Conservation (phyloP, 2,329 filamentous ascomycete genomes). For the Hypocrella siamensis region DNA sequence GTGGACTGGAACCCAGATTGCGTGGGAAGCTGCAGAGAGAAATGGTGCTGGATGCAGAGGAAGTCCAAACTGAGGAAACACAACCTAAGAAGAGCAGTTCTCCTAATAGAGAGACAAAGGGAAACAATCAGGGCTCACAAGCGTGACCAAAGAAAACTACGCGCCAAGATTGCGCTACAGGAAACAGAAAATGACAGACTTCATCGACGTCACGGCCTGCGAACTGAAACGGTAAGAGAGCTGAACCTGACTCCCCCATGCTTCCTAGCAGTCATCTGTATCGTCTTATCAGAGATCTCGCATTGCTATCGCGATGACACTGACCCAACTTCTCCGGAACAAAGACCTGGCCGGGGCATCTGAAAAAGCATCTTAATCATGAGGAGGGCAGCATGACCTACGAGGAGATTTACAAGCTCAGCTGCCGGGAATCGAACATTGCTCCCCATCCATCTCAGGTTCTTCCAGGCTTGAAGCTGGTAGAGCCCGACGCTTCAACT, state of each 20-base stretch:
- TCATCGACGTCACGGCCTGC: too few species aligned
- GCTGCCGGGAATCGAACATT: constrained; percentile 10
- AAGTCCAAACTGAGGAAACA: constrained; percentile 1
- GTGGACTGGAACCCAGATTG: background rate
- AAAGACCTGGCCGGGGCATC: background rate
- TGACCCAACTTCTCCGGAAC: background rate
- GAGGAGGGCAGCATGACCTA: background rate
- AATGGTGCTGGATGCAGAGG: background rate
- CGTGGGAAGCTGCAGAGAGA: background rate
- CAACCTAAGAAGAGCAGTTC: background rate
- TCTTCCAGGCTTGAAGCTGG: constrained; percentile 6
- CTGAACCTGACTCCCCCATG: too few species aligned
- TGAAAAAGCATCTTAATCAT: background rate
- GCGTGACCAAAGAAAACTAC: background rate
- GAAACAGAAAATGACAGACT: too few species aligned
- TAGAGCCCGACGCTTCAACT: background rate
- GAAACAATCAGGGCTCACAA: background rate
- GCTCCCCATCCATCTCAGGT: constrained; percentile 1
- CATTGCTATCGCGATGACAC: background rate
- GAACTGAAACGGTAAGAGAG: too few species aligned
- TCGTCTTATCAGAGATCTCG: too few species aligned
- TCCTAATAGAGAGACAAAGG: background rate
- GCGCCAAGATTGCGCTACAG: too few species aligned
- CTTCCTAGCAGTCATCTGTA: too few species aligned
- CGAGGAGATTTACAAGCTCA: constrained; percentile 5